Percentiles rank a stretch among this genome's conserved stretches.
phyloP scores from a whole-genome alignment of 345 rosid genomes.

The Salix suchowensis region DNA sequence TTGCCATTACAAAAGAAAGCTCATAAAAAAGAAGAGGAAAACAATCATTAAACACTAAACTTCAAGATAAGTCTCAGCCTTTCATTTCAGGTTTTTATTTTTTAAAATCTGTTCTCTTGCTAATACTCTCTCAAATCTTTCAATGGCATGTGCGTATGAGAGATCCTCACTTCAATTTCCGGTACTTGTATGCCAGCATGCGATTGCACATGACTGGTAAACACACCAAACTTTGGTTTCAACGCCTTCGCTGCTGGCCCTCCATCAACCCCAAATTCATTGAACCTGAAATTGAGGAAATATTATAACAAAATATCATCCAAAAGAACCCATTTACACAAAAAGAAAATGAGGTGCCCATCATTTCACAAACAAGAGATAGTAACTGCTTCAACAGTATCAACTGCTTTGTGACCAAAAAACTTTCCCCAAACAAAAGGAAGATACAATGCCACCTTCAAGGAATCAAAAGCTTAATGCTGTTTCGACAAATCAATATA shows the following conservation, averaged over 20 bases:
- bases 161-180: constrained; percentile 6
- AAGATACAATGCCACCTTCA: background rate
- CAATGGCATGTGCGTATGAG: too few relatives aligned
- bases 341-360: background rate
- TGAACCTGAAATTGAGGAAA: constrained; percentile 1
- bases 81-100: background rate
- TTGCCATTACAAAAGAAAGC: background rate
- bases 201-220: background rate
- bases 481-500: background rate
- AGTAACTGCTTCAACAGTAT: background rate
- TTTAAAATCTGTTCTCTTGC: too few relatives aligned
- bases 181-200: constrained; percentile 1
- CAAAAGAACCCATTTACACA: background rate
- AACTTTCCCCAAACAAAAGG: background rate
- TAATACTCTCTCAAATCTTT: background rate
- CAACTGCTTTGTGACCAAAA: background rate
- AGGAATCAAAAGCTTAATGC: background rate
- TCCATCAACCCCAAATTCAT: constrained; percentile 15
- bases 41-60: background rate
- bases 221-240: constrained; percentile 6
- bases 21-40: background rate
- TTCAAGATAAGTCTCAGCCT: background rate
- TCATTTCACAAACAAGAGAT: background rate
- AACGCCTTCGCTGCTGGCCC: constrained; percentile 4
- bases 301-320: background rate